Conservation (phyloP, 768 basidiomycete genomes). For the Leccinum broughii region DNA sequence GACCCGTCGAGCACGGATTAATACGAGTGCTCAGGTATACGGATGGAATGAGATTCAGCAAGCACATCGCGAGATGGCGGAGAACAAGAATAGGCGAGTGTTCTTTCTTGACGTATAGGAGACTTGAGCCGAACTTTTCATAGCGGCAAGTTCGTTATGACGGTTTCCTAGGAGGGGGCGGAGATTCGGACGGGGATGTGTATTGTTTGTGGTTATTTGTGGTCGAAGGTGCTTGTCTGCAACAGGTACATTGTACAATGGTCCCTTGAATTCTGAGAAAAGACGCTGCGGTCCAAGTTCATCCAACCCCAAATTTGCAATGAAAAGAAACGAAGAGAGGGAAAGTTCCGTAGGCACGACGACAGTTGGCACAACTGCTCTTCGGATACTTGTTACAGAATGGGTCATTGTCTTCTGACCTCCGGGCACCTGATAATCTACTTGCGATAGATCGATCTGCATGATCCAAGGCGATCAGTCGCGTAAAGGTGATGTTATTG, state of each 20-base stretch:
- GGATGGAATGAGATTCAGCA: slow-evolving; percentile 76
- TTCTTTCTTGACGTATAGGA: slow-evolving; percentile 4
- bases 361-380: neutral
- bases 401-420: neutral
- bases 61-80: slow-evolving; percentile 85
- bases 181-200: neutral
- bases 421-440: slow-evolving; percentile 1
- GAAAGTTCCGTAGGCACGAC: slow-evolving; percentile 10
- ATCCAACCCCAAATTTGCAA: slow-evolving; percentile 6
- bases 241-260: neutral
- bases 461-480: neutral
- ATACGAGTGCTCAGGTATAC: slow-evolving; percentile 55
- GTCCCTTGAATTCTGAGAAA: neutral
- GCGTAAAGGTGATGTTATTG: neutral
- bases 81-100: slow-evolving; percentile 55
- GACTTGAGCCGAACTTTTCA: neutral
- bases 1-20: slow-evolving; percentile 15
- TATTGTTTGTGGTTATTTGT: slow-evolving; percentile 11
- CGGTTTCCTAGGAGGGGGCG: slow-evolving; percentile 21
- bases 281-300: neutral
- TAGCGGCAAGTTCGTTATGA: slow-evolving; percentile 36
- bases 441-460: slow-evolving; percentile 5
- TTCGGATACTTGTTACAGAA: neutral
- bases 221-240: neutral
- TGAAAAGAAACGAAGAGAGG: slow-evolving; percentile 4